Percentiles rank a stretch among this genome's conserved stretches.
These are phyloP conservation scores for Orobanche coerulescens DNA, from an alignment of 257 asterid genomes.

Conservation along the genomic window DNA sequence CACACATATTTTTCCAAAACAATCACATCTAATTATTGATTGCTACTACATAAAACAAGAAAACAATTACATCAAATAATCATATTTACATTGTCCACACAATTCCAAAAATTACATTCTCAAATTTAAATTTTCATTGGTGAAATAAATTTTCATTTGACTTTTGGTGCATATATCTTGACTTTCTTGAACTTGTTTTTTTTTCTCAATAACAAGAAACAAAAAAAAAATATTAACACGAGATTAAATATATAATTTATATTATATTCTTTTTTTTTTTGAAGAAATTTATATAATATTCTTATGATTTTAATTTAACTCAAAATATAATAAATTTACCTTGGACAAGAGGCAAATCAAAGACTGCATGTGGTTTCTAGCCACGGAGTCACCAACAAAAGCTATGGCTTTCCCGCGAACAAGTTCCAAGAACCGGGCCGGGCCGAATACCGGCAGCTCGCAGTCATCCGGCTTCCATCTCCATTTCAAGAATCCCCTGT, in stretches of 20 bases:
- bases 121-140: too few relatives aligned
- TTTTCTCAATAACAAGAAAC: too few relatives aligned
- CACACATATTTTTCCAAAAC: neutral
- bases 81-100: too few relatives aligned
- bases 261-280: too few relatives aligned
- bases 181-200: too few relatives aligned
- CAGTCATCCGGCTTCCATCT: constrained; percentile 63
- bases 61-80: neutral
- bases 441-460: constrained; percentile 35
- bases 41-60: neutral
- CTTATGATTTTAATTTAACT: too few relatives aligned
- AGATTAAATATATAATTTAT: too few relatives aligned
- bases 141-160: too few relatives aligned
- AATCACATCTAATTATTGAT: neutral
- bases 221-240: too few relatives aligned
- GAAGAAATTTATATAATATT: too few relatives aligned
- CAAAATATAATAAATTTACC: constrained; percentile 30
- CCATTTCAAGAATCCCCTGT: constrained; percentile 46
- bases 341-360: constrained; percentile 51
- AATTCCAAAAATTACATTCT: too few relatives aligned
- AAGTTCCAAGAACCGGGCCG: constrained; percentile 32
- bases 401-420: constrained; percentile 49
- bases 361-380: constrained; percentile 67
- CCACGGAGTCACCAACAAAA: constrained; percentile 62
- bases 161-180: too few relatives aligned